A percentile compares a stretch with the other conserved stretches of the same genome.
These are phyloP conservation scores for Platanthera zijinensis DNA, from an alignment of 106 monocot genomes.

Conservation along the genomic window DNA sequence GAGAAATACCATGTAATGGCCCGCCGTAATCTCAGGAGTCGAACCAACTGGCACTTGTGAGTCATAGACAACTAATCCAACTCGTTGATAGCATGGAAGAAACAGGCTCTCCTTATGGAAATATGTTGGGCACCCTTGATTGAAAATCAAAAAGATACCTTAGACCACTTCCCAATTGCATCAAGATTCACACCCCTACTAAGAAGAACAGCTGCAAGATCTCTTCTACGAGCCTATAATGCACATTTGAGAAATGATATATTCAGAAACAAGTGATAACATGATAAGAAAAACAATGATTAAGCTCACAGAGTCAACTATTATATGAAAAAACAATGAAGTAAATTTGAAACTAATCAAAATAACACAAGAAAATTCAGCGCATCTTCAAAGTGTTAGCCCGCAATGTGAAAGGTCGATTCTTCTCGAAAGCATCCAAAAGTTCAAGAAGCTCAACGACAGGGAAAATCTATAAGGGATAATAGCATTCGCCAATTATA, in stretches of 20 bases:
- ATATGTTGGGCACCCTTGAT: neutral
- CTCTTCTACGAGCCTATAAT: constrained; percentile 75
- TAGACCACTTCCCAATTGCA: constrained; percentile 93
- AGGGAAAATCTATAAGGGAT: constrained; percentile 56
- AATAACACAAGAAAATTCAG: neutral
- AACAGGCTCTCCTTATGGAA: neutral
- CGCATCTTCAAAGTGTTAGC: constrained; percentile 91
- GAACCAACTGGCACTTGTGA: constrained; percentile 90
- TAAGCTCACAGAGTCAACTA: neutral
- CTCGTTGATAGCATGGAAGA: constrained; percentile 35
- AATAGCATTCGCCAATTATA: neutral
- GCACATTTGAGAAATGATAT: neutral
- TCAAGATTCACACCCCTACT: constrained; percentile 87
- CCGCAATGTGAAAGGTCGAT: constrained; percentile 65
- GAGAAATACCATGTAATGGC: constrained; percentile 78
- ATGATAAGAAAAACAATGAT: neutral
- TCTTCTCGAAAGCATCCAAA: constrained; percentile 79
- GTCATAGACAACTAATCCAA: constrained; percentile 89
- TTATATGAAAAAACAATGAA: neutral
- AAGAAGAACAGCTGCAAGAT: constrained; percentile 77
- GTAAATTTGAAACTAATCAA: neutral
- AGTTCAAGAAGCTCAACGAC: constrained; percentile 77
- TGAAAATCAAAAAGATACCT: constrained; percentile 38
- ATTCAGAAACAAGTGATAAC: neutral
- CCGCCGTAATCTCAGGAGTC: constrained; percentile 89